Conservation (phyloP, 441 rosid genomes). For the Erysimum cheiri region DNA sequence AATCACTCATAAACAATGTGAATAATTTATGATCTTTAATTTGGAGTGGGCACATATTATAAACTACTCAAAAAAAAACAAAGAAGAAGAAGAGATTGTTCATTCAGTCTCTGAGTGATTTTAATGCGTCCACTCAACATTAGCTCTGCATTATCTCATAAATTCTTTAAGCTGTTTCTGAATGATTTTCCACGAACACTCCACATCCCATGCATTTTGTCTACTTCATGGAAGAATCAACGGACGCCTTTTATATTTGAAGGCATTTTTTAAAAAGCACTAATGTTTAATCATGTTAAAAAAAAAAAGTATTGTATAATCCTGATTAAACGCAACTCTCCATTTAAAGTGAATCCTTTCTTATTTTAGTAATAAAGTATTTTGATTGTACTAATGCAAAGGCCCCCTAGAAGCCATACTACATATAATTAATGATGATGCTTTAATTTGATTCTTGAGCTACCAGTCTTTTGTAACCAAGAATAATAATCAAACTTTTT, state of each 20-base stretch:
- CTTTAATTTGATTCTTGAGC: slow-evolving; percentile 19
- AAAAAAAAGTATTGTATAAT: not conserved
- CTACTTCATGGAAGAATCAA: not conserved
- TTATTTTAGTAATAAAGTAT: not conserved
- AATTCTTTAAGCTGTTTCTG: not conserved
- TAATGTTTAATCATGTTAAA: slow-evolving; percentile 7
- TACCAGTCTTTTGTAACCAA: slow-evolving; percentile 23
- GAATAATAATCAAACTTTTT: slow-evolving; percentile 11
- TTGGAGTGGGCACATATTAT: not conserved
- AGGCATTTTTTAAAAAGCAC: not conserved
- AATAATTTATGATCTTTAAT: not conserved
- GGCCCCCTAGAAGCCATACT: slow-evolving; percentile 4
- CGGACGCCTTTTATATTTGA: not conserved
- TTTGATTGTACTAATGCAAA: slow-evolving; percentile 1
- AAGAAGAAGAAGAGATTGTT: not conserved
- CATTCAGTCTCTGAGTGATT: not conserved
- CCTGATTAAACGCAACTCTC: not conserved
- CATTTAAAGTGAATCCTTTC: not conserved
- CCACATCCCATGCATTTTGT: not conserved
- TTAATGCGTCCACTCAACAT: not conserved
- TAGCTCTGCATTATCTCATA: not conserved
- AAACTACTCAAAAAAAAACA: not conserved
- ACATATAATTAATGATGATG: not conserved
- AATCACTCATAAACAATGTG: not conserved
- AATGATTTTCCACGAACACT: not conserved